A percentile compares a stretch with the other conserved stretches of the same genome.
These are phyloP conservation scores for Saccharomyces hybrid DNA, from an alignment of 1,139 yeast genomes.

Conservation along the genomic window DNA sequence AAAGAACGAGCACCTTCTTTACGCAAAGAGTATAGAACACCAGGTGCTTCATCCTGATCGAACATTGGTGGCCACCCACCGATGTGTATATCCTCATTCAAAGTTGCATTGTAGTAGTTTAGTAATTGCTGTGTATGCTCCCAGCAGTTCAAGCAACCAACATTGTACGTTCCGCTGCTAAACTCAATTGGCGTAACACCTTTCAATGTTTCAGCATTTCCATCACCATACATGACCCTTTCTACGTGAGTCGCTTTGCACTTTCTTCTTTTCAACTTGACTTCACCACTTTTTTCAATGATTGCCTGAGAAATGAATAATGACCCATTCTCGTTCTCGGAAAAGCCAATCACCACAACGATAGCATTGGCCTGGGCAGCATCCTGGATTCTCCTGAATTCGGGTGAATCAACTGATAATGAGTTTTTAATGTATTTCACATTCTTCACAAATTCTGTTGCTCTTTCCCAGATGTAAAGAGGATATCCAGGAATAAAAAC, in stretches of 20 bases:
- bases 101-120: background rate
- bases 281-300: background rate
- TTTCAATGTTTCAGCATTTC: background rate
- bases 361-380: background rate
- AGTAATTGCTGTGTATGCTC: background rate
- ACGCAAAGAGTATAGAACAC: background rate
- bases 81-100: background rate
- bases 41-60: background rate
- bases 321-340: background rate
- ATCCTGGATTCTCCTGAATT: background rate
- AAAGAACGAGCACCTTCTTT: background rate
- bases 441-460: background rate
- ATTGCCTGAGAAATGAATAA: background rate
- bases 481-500: constrained; percentile 1
- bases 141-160: background rate
- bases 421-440: background rate
- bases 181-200: background rate
- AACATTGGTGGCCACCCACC: background rate
- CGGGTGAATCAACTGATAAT: background rate
- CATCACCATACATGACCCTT: background rate
- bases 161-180: background rate
- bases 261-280: background rate
- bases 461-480: background rate
- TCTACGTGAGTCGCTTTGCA: background rate
- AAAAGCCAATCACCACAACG: background rate